Evolutionary conservation across 2,329 filamentous ascomycete genomes (phyloP), one percentile per base, ranked within the genome.

Genomic region (Neonectria sp.): DNA sequence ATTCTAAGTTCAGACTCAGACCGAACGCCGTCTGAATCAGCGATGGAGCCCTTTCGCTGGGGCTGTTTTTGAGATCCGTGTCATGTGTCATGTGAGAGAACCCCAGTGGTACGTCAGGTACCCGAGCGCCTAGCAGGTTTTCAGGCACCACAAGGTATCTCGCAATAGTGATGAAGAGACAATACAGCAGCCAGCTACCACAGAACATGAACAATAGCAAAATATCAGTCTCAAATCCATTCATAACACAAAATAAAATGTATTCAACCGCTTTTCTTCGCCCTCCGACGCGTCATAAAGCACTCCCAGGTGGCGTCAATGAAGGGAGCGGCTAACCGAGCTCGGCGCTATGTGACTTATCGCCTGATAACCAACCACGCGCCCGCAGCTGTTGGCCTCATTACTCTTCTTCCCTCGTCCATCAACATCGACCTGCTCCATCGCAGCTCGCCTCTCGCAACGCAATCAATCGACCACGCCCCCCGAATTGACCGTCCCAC

Each of bases 321-420:
- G 17, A 2, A 12, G 6, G n/a, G 3, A 35, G 68, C 63, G 68
- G 31, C 73, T 76, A 76, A 73, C 74, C 61, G 65, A 64, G 56
- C 51, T 51, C 67, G 56, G 60, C 63, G 66, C 60, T 61, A 59
- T 62, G 62, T 68, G 69, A 71, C 75, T 40, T 65, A 58, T 40
- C 57, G 48, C 58, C 65, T 56, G 52, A 65, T 63, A 72, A 56
- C 74, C 74, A 76, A 76, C 75, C 65, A 67, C 55, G 58, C 68
- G 52, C 55, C 63, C 56, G 68, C 66, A 65, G 65, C 55, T 62
- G 68, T 68, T 72, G 69, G 71, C 68, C 69, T 73, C 56, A 73
- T 60, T 62, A 55, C 62, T 71, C 67, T 68, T 63, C 65, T 71
- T 76, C 74, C 73, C 74, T 74, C 70, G 63, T 74, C 63, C 65